Evolutionary conservation across 2,329 filamentous ascomycete genomes (phyloP).

Genomic region (Ceratocystis cacaofunesta): DNA sequence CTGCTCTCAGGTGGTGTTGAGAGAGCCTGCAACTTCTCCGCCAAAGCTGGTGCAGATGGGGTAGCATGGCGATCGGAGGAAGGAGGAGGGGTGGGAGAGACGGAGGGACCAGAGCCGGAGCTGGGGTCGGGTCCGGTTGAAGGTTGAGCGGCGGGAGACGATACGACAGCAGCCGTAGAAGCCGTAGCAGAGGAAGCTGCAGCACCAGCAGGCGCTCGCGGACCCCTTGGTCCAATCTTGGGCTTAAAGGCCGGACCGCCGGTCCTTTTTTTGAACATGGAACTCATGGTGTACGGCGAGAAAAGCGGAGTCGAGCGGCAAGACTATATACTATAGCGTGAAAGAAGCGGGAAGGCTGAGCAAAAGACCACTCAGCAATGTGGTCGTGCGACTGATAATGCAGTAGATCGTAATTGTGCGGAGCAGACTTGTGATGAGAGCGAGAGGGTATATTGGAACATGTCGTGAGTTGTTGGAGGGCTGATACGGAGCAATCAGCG

Average conservation of each 20-base stretch:
- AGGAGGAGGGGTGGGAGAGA: not conserved
- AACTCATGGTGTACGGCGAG: constrained; percentile 37
- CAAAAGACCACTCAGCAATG: constrained; percentile 9
- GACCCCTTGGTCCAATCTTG: constrained; percentile 40
- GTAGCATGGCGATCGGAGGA: not conserved
- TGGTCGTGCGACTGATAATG: constrained; percentile 11
- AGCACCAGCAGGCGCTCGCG: constrained; percentile 26
- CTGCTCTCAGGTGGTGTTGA: not conserved
- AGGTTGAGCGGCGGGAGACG: not conserved
- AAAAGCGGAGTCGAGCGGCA: not conserved
- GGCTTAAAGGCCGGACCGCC: constrained; percentile 49
- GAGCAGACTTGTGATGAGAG: constrained; percentile 11
- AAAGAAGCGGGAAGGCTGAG: not conserved
- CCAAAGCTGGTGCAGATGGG: not conserved
- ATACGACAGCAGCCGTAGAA: constrained; percentile 1
- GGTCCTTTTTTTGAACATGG: constrained; percentile 53
- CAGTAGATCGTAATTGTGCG: constrained; percentile 9
- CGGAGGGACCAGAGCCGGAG: not conserved
- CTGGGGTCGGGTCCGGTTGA: not conserved
- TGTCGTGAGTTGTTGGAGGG: constrained; percentile 8
- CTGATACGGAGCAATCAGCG: constrained; percentile 6
- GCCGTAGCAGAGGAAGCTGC: constrained; percentile 1
- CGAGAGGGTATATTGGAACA: constrained; percentile 14
- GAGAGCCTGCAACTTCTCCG: not conserved
- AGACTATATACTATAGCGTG: not conserved